Evolutionary conservation across 2,329 filamentous ascomycete species (phyloP).

Genomic region (Verruconis gallopava): DNA sequence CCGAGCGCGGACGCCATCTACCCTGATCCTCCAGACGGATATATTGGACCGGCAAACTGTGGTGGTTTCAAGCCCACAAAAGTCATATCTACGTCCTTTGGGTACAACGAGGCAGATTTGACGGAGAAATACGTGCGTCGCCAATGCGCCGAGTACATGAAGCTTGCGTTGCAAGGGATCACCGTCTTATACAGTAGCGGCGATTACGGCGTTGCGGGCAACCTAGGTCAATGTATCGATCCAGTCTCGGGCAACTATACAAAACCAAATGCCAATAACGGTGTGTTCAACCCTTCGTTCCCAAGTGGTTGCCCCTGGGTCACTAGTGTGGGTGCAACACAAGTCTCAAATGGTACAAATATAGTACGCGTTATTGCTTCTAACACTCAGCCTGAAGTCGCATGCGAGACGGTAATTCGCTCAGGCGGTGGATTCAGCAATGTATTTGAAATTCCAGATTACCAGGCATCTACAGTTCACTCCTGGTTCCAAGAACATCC

Average conservation of each 20-base stretch:
- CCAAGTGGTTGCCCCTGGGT: slow-evolving; percentile 36
- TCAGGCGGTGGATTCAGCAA: slow-evolving; percentile 35
- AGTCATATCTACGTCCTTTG: slow-evolving; percentile 27
- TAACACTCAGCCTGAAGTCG: slow-evolving; percentile 7
- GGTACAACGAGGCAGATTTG: slow-evolving; percentile 27
- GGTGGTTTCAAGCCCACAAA: slow-evolving; percentile 14
- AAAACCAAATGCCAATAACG: slow-evolving; percentile 19
- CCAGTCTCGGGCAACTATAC: slow-evolving; percentile 34
- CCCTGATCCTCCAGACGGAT: slow-evolving; percentile 32
- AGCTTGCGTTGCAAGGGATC: slow-evolving; percentile 27
- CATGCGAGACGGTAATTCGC: slow-evolving; percentile 22
- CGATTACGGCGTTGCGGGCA: slow-evolving; percentile 23
- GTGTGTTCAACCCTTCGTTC: slow-evolving; percentile 32
- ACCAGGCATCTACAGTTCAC: slow-evolving; percentile 1
- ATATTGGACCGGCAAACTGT: slow-evolving; percentile 15
- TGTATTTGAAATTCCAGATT: slow-evolving; percentile 21
- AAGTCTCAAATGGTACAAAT: slow-evolving; percentile 6
- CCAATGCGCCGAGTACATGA: slow-evolving; percentile 27
- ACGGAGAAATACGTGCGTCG: slow-evolving; percentile 24
- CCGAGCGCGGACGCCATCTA: slow-evolving; percentile 27
- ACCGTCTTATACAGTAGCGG: slow-evolving; percentile 28
- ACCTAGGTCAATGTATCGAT: slow-evolving; percentile 18
- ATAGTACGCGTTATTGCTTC: slow-evolving; percentile 4
- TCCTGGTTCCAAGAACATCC: slow-evolving; percentile 1
- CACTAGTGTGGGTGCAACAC: slow-evolving; percentile 28